A percentile compares a stretch with the other conserved stretches of the same genome.
phyloP scores from a whole-genome alignment of 768 basidiomycete genomes.

The Auriscalpium vulgare region DNA sequence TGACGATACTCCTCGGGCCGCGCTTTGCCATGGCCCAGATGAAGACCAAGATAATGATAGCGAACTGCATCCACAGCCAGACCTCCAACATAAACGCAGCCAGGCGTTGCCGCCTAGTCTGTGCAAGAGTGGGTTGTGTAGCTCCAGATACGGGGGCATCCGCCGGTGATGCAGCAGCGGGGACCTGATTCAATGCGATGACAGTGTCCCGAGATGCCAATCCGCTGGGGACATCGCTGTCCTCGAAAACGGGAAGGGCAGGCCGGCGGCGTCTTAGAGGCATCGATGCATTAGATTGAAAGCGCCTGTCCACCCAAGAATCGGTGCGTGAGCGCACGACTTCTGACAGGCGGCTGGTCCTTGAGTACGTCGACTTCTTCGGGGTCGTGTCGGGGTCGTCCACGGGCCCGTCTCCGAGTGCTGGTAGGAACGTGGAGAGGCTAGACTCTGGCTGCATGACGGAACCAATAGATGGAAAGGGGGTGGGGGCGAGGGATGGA shows the following conservation, averaged over 20 bases:
- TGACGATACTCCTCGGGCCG: conserved; percentile 64
- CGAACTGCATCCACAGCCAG: conserved; percentile 83
- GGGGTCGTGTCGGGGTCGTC: conserved; percentile 12
- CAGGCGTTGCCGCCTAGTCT: conserved; percentile 16
- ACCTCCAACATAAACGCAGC: conserved; percentile 53
- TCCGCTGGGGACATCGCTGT: not conserved
- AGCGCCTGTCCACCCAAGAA: conserved; percentile 52
- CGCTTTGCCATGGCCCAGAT: conserved; percentile 73
- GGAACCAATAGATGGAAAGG: conserved; percentile 6
- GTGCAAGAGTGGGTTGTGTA: conserved; percentile 2
- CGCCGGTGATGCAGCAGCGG: not conserved
- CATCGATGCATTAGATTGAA: conserved; percentile 25
- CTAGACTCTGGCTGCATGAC: conserved; percentile 4
- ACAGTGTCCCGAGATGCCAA: not conserved
- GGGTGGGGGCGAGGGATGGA: conserved; percentile 17
- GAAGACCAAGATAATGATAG: conserved; percentile 66
- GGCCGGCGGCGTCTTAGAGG: not conserved
- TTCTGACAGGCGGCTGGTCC: conserved; percentile 31
- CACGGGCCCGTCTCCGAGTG: conserved; percentile 10
- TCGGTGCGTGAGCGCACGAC: conserved; percentile 52
- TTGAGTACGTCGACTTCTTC: conserved; percentile 6
- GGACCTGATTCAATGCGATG: not conserved
- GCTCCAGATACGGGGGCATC: not conserved
- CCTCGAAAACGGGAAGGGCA: not conserved
- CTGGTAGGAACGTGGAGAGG: conserved; percentile 13